phyloP scores from a whole-genome alignment of 768 basidiomycete genomes.

The Serendipita vermifera region DNA sequence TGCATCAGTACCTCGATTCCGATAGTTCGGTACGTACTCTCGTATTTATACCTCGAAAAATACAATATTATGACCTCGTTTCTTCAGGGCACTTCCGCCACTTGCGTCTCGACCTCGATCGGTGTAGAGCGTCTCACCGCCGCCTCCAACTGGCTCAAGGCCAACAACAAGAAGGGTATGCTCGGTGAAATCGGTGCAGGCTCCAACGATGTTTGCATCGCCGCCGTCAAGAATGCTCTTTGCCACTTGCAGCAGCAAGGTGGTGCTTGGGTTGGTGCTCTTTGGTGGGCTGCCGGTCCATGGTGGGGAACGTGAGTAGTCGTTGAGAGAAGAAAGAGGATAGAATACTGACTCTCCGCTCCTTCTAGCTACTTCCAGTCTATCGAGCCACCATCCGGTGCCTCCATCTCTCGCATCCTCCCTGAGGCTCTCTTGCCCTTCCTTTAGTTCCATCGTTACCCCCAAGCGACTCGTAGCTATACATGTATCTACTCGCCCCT shows the following conservation, averaged over 20 bases:
- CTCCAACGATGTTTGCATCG: slow-evolving; percentile 19
- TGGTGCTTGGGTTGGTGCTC: slow-evolving; percentile 19
- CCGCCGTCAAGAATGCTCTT: slow-evolving; percentile 41
- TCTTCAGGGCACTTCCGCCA: slow-evolving; percentile 26
- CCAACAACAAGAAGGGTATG: slow-evolving; percentile 48
- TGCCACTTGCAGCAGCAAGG: slow-evolving; percentile 46
- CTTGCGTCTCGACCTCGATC: slow-evolving; percentile 47
- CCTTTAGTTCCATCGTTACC: too few species aligned
- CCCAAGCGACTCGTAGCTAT: too few species aligned
- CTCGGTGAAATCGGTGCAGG: slow-evolving; percentile 50
- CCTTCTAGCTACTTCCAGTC: slow-evolving; percentile 9
- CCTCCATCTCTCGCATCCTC: slow-evolving; percentile 39
- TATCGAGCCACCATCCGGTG: slow-evolving; percentile 40
- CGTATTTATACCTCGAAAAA: background rate
- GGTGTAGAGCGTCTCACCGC: slow-evolving; percentile 42
- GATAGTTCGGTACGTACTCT: slow-evolving; percentile 34
- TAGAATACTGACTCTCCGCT: background rate
- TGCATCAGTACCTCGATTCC: slow-evolving; percentile 60
- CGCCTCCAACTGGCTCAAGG: slow-evolving; percentile 48
- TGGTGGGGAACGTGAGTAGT: too few species aligned
- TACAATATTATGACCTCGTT: background rate
- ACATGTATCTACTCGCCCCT: too few species aligned
- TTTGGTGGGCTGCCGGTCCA: slow-evolving; percentile 52
- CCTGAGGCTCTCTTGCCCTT: slow-evolving; percentile 44
- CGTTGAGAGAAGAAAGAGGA: too few species aligned